Percentiles rank a stretch among this genome's conserved stretches.
Evolutionary conservation across 1,284 basidiomycete species (phyloP).

Genomic region (Puccinia triticina): DNA sequence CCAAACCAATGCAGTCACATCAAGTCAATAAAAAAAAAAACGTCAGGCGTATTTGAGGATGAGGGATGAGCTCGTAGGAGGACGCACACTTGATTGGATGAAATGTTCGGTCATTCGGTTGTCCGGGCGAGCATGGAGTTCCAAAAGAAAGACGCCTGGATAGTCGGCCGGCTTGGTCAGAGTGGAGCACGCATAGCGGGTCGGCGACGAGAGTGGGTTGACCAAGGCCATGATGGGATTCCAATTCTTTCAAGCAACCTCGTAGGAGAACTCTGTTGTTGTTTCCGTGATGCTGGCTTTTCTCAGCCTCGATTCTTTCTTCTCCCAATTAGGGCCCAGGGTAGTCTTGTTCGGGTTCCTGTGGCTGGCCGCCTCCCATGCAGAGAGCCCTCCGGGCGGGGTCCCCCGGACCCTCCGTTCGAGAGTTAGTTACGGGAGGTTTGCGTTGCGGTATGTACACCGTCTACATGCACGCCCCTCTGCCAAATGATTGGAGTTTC

Average conservation of each 20-base stretch:
- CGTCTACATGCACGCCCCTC: too few relatives aligned
- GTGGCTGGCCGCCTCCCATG: too few relatives aligned
- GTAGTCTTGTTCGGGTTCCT: too few relatives aligned
- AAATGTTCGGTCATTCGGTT: constrained; percentile 54
- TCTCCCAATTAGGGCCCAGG: too few relatives aligned
- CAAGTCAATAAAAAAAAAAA: neutral
- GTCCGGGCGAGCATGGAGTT: constrained; percentile 54
- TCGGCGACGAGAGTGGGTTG: constrained; percentile 35
- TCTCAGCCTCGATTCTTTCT: too few relatives aligned
- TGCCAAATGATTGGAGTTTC: too few relatives aligned
- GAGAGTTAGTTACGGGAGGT: too few relatives aligned
- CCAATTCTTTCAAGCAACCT: too few relatives aligned
- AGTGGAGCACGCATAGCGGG: constrained; percentile 37
- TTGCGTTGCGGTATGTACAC: too few relatives aligned
- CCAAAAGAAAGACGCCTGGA: constrained; percentile 52
- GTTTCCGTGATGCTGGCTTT: too few relatives aligned
- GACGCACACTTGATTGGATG: constrained; percentile 34
- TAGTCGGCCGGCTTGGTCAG: constrained; percentile 39
- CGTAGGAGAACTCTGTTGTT: neutral
- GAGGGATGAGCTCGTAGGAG: neutral
- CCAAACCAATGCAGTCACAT: neutral
- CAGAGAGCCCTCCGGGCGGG: too few relatives aligned
- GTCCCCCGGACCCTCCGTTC: too few relatives aligned
- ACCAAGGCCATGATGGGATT: constrained; percentile 2
- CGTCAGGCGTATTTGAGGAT: neutral